Conservation (phyloP, 2,329 filamentous ascomycete genomes). For the Ceratocystis ficicola region DNA sequence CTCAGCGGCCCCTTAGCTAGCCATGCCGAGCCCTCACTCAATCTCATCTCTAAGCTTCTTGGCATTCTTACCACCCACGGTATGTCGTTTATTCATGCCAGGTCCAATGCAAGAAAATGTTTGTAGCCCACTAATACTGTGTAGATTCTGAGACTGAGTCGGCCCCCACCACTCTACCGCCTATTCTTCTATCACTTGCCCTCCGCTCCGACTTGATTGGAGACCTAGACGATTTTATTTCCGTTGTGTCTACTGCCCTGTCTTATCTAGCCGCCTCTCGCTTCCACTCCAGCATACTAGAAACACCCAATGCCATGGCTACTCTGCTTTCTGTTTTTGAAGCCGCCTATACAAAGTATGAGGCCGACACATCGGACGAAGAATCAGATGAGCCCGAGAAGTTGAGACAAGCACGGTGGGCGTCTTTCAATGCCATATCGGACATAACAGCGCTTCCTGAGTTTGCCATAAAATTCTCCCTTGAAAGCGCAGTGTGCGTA, state of each 20-base stretch:
- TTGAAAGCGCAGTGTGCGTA: constrained; percentile 34
- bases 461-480: constrained; percentile 35
- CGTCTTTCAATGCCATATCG: constrained; percentile 34
- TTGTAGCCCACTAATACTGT: neutral
- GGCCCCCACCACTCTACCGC: constrained; percentile 37
- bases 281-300: constrained; percentile 40
- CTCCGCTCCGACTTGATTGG: constrained; percentile 31
- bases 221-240: constrained; percentile 44
- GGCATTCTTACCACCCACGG: constrained; percentile 42
- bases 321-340: constrained; percentile 39
- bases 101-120: neutral
- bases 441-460: constrained; percentile 41
- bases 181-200: constrained; percentile 40
- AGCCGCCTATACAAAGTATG: constrained; percentile 36
- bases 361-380: constrained; percentile 33
- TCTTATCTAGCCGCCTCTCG: constrained; percentile 44
- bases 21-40: constrained; percentile 35
- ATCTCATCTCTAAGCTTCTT: constrained; percentile 46
- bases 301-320: constrained; percentile 29
- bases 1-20: constrained; percentile 36
- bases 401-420: constrained; percentile 31
- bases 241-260: constrained; percentile 40
- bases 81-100: constrained; percentile 25
- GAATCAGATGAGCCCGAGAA: constrained; percentile 34
- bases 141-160: constrained; percentile 35